phyloP scores from a whole-genome alignment of 768 basidiomycete genomes.

The Panaeolus papilionaceus region DNA sequence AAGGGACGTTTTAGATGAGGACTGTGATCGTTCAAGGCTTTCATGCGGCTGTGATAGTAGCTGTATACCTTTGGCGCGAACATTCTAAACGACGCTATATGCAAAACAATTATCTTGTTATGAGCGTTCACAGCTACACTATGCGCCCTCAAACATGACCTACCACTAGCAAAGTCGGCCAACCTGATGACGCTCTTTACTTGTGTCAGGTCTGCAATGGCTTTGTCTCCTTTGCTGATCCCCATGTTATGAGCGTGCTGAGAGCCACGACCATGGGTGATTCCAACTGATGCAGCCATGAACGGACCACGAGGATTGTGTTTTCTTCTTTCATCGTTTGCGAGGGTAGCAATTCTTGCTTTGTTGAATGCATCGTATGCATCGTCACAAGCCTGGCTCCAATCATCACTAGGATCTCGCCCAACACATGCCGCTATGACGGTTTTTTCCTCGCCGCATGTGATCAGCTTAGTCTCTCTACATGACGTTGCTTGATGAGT shows the following conservation, averaged over 20 bases:
- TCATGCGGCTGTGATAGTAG: background rate
- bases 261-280: background rate
- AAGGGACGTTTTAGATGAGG: slow-evolving; percentile 1
- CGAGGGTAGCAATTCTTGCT: no score
- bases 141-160: background rate
- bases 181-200: background rate
- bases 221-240: background rate
- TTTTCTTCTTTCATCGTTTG: no score
- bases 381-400: background rate
- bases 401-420: background rate
- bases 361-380: background rate
- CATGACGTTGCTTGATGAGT: background rate
- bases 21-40: background rate
- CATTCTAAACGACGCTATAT: background rate
- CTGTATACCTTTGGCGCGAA: slow-evolving; percentile 2
- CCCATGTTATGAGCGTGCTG: background rate
- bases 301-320: background rate
- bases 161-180: background rate
- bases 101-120: background rate
- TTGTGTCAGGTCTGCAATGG: background rate
- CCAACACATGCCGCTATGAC: background rate
- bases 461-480: background rate
- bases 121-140: no score
- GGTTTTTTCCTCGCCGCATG: background rate
- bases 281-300: background rate